Percentiles rank a stretch among this genome's conserved stretches.
These are phyloP conservation scores for Durusdinium trenchii DNA, from an alignment of 73 alveolate genomes.

Conservation along the genomic window DNA sequence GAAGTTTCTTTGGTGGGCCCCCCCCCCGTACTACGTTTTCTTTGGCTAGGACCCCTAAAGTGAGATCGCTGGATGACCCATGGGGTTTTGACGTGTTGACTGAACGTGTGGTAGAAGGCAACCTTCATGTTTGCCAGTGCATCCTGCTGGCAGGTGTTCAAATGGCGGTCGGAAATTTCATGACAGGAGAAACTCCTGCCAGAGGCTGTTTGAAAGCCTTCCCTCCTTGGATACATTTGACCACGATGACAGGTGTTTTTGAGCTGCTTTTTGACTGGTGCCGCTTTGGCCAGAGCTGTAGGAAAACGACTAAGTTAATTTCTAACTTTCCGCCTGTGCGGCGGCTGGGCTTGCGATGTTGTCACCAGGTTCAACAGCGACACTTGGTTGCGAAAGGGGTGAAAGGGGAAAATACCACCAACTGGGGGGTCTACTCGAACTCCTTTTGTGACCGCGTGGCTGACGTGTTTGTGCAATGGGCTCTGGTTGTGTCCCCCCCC, in stretches of 20 bases:
- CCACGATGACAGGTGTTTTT: not conserved
- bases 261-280: not conserved
- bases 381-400: no score
- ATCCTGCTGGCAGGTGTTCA: not conserved
- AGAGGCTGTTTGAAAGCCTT: not conserved
- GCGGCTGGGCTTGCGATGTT: not conserved
- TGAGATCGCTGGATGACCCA: not conserved
- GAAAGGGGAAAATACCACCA: not conserved
- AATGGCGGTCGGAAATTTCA: not conserved
- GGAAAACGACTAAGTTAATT: not conserved
- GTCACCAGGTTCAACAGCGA: not conserved
- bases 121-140: not conserved
- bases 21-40: not conserved
- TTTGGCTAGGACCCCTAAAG: not conserved
- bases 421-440: not conserved
- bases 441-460: not conserved
- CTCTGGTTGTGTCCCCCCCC: no score
- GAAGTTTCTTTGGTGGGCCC: constrained; percentile 12
- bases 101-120: not conserved
- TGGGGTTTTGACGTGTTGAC: not conserved
- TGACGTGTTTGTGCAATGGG: no score
- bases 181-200: not conserved
- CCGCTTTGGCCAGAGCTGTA: not conserved
- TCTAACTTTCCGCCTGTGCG: not conserved
- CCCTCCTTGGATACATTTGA: not conserved